Evolutionary conservation across 2,329 filamentous ascomycete species (phyloP).

Genomic region (Beauveria australis): DNA sequence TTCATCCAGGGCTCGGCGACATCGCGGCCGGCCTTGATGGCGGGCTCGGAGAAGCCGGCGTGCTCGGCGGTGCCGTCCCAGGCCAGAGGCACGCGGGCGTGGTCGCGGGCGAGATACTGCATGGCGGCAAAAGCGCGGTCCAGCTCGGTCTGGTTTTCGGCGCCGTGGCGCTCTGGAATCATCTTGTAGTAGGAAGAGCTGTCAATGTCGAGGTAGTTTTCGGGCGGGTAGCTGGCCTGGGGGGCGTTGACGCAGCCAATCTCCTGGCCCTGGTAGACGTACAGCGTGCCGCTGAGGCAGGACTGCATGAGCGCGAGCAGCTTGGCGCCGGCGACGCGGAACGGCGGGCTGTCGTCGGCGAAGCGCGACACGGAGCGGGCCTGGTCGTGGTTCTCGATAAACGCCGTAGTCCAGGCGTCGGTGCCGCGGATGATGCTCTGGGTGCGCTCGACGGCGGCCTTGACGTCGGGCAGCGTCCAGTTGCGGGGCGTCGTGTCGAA

Average conservation of each 20-base stretch:
- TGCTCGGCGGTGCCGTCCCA: conserved; percentile 40
- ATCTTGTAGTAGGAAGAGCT: conserved; percentile 35
- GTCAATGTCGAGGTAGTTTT: conserved; percentile 42
- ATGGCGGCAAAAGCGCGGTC: conserved; percentile 27
- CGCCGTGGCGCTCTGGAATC: conserved; percentile 21
- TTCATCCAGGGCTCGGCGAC: conserved; percentile 28
- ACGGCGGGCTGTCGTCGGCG: conserved; percentile 38
- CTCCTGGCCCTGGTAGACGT: conserved; percentile 61
- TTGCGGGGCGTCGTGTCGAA: conserved; percentile 40
- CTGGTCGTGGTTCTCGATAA: conserved; percentile 60
- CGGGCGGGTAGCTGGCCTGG: conserved; percentile 46
- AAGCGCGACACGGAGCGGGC: conserved; percentile 50
- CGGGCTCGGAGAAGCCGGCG: conserved; percentile 29
- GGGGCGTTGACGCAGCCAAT: conserved; percentile 57
- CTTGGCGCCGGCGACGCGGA: conserved; percentile 44
- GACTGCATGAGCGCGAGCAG: conserved; percentile 48
- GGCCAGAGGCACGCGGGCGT: conserved; percentile 58
- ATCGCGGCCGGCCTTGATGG: conserved; percentile 21
- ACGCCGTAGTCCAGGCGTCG: conserved; percentile 56
- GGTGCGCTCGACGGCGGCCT: conserved; percentile 38
- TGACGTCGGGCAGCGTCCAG: conserved; percentile 41
- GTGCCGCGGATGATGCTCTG: conserved; percentile 44
- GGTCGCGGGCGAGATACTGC: conserved; percentile 42
- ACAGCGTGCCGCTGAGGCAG: conserved; percentile 51
- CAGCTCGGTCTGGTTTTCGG: conserved; percentile 24